phyloP scores from a whole-genome alignment of 2,329 filamentous ascomycete genomes.

The Diaporthe australafricana region DNA sequence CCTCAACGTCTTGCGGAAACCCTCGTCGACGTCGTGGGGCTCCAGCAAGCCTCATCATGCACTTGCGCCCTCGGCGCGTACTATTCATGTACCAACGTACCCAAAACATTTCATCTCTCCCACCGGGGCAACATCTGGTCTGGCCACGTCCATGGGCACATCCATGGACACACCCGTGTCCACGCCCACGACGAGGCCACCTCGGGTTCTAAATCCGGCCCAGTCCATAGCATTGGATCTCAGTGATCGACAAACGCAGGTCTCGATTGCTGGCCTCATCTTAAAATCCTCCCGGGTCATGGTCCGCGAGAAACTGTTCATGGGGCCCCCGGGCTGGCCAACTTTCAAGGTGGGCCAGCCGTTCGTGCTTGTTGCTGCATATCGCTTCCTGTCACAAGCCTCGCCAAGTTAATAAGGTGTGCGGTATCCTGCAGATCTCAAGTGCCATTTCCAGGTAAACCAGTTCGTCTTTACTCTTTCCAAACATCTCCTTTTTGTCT shows the following conservation, averaged over 20 bases:
- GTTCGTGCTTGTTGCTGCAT: neutral
- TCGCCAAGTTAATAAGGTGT: constrained; percentile 32
- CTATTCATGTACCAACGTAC: constrained; percentile 12
- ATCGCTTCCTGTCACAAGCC: constrained; percentile 21
- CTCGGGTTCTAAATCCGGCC: constrained; percentile 29
- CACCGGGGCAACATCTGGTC: neutral
- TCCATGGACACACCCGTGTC: constrained; percentile 10
- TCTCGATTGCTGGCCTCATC: constrained; percentile 36
- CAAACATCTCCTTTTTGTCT: constrained; percentile 31
- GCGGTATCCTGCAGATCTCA: constrained; percentile 19
- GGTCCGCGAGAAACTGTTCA: constrained; percentile 20
- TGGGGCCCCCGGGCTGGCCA: constrained; percentile 12
- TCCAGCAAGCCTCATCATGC: constrained; percentile 23
- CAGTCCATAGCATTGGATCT: constrained; percentile 35
- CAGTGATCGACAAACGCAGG: constrained; percentile 33
- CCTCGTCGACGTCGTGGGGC: neutral
- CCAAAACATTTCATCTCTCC: neutral
- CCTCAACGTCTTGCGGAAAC: constrained; percentile 9
- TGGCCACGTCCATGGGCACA: constrained; percentile 8
- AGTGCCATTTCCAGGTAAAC: neutral
- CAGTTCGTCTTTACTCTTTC: constrained; percentile 17
- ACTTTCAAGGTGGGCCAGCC: constrained; percentile 29
- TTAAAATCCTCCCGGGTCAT: constrained; percentile 22
- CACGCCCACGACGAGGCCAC: neutral
- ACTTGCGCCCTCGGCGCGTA: constrained; percentile 19